Conservation (phyloP, 169 alveolate genomes). For the Babesia ovata region DNA sequence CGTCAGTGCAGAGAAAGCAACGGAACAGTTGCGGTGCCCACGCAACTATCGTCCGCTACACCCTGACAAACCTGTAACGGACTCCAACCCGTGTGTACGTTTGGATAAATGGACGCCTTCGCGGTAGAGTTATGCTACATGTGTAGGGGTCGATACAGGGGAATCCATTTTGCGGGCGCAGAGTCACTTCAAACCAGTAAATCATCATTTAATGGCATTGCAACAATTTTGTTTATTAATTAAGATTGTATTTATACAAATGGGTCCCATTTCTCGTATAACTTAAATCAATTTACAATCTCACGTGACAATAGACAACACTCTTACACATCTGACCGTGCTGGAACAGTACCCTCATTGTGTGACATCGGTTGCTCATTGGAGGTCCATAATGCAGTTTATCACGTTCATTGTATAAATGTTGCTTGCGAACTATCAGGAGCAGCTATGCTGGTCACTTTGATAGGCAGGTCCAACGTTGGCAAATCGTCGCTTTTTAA, state of each 20-base stretch:
- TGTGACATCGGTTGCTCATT: neutral
- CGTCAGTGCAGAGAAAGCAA: neutral
- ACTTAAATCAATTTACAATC: too few relatives aligned
- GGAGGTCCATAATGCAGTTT: neutral
- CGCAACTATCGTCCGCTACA: neutral
- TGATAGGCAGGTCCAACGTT: slow-evolving; percentile 80
- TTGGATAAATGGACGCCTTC: neutral
- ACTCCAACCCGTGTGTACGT: slow-evolving; percentile 18
- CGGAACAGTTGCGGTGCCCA: slow-evolving; percentile 11
- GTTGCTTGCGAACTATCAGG: neutral
- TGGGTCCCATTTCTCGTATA: too few relatives aligned
- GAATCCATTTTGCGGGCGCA: neutral
- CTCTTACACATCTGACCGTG: neutral
- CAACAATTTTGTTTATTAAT: too few relatives aligned
- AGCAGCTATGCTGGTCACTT: slow-evolving; percentile 55
- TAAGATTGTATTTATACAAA: too few relatives aligned
- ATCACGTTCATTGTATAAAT: neutral
- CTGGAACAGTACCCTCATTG: neutral
- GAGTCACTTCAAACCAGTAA: too few relatives aligned
- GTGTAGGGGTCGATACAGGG: neutral
- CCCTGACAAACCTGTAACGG: neutral
- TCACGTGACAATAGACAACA: too few relatives aligned
- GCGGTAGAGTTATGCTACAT: too few relatives aligned
- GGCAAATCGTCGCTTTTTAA: slow-evolving; percentile 80
- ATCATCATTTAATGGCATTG: too few relatives aligned